Base-by-base conservation (phyloP, 1,284 basidiomycete genomes). In the Apiotrichum veenhuisii region DNA sequence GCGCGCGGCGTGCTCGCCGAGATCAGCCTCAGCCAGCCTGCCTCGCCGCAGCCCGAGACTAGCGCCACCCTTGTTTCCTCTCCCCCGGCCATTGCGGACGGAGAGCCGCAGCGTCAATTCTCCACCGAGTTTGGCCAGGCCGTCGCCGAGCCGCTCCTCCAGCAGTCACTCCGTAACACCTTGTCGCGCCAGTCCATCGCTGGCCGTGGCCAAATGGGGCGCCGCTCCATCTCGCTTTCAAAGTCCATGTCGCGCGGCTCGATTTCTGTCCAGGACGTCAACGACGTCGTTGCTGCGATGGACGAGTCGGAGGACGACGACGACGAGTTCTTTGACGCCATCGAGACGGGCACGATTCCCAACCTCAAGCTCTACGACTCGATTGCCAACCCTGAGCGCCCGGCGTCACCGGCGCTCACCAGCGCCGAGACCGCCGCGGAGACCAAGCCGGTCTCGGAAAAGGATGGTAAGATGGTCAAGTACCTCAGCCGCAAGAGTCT, bases 321-420 rank as follows among this genome's bases (percentile, higher is more conserved):
- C 69, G 93, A 98, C 77, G 93, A 98, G 76, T 98, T 98, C 78
- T 98, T 96, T 70, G 95, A 98, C 72, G 93, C 94, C 20, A 93
- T 97, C 69, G 95, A 98, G 71, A 79, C 85, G 12, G 88, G 87
- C 54, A 83, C 81, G 30, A 78, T 94, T 0, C 88, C 89, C 63
- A 74, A 74, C 56, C 80, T 92, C 5, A 78, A 87, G 41, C 80
- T 92, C 25, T 82, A 83, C 50, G 81, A 86, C 40, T 80, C 82
- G 8, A 82, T 91, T 36, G 72, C 76, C 11, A 63, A 80, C 64
- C 33, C 54, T 36, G 50, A 22, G 42, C 58, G 44, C 20, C 46
- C 48, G 4, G 43, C 34, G 3, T 50, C 52, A 5, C 48, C 57
- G 0, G 14, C 36, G 4, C 14, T 47, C 12, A 14, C 38, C 40